Evolutionary conservation across 352 stramenopile species (phyloP), one percentile per base, ranked within the genome.

Genomic region (Phytophthora crassamura): DNA sequence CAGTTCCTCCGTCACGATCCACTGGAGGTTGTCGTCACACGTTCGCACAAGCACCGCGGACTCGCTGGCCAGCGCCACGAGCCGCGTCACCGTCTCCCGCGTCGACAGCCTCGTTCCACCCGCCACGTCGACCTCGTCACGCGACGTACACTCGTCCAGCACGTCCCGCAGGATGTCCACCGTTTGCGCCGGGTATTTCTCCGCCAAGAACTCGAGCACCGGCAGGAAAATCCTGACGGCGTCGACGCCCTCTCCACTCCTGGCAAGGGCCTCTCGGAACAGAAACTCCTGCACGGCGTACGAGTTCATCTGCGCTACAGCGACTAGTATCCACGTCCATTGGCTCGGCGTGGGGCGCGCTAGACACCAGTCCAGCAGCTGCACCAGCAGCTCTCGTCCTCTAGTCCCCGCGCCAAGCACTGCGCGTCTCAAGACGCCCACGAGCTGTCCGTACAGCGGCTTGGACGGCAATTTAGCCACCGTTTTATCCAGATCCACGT

Each of bases 21-120:
- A 90, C 58, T 92, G 80, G 8, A 92, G 71, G 25, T 67, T 89
- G 22, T 87, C 78, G 43, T 89, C 83, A 38, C 82, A 80, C 0
- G 73, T 63, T 7, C 51, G 52, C 6, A 90, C 60, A 7, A 90
- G 53, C 9, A 66, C 38, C 5, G 65, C 46, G 5, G 74, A 89
- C 10, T 71, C 38, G 30, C 57, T 70, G 5, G 67, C 75, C 12
- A 92, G 6, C 2, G 59, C 41, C 12, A 90, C 22, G 7, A 91
- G 56, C 7, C 49, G 64, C 12, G 33, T 41, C 28, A 86, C 51
- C 5, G 64, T 65, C 20, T 62, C 53, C 18, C 20, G 0, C 2
- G 48, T 51, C 8, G 43, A 40, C 35, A 55, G 2, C 9, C 34
- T 50, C 43, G 38, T 18, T 18, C 40, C 40, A 46, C 25, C 15